These are phyloP conservation scores for Fragilaria crotonensis DNA, from an alignment of 108 stramenopile genomes.

Conservation along the genomic window DNA sequence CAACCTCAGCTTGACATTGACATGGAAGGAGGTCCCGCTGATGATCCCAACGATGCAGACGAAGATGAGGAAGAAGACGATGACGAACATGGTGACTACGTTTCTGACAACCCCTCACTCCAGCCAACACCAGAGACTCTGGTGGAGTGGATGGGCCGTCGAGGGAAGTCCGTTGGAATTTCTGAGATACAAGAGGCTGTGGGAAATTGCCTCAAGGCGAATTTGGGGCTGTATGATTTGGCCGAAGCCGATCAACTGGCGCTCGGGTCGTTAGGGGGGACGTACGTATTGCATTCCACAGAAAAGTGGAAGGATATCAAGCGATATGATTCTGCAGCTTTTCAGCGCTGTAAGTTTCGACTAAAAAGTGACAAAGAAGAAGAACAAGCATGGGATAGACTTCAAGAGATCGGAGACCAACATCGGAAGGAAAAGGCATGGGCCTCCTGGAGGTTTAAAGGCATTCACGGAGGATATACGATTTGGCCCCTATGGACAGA, in stretches of 20 bases:
- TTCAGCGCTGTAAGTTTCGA: conserved; percentile 22
- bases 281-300: conserved; percentile 25
- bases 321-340: conserved; percentile 17
- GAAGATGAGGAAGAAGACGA: conserved; percentile 25
- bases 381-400: conserved; percentile 1
- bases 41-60: conserved; percentile 2
- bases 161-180: conserved; percentile 15
- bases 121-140: conserved; percentile 14
- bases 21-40: neutral
- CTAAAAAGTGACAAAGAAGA: conserved; percentile 15
- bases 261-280: neutral
- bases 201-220: conserved; percentile 12
- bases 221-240: neutral
- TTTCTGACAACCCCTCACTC: conserved; percentile 37
- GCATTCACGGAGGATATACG: conserved; percentile 41
- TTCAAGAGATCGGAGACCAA: neutral
- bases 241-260: neutral
- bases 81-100: conserved; percentile 17
- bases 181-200: conserved; percentile 27
- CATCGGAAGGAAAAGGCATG: conserved; percentile 21
- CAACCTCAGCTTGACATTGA: neutral
- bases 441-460: conserved; percentile 34
- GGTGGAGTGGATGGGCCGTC: conserved; percentile 24
- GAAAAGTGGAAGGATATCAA: conserved; percentile 23
- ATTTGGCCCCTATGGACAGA: conserved; percentile 40